Conservation (phyloP, 2,329 filamentous ascomycete genomes). For the Xylariaceae sp. region DNA sequence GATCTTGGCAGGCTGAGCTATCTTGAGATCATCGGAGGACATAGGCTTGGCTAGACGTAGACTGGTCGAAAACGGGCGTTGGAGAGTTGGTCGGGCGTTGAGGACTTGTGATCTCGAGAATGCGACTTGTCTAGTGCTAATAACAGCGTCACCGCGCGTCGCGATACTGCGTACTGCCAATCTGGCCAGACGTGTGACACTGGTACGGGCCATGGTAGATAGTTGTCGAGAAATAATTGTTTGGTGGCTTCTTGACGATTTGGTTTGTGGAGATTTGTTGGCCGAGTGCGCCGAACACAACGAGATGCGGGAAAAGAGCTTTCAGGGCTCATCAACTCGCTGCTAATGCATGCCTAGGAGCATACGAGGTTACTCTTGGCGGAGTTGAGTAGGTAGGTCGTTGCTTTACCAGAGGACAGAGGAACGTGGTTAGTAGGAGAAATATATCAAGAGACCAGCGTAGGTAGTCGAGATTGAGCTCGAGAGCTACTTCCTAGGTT, state of each 20-base stretch:
- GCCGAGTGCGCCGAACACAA: neutral
- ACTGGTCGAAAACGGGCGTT: slow-evolving; percentile 43
- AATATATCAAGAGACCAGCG: too few species aligned
- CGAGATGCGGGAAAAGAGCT: neutral
- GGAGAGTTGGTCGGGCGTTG: slow-evolving; percentile 3
- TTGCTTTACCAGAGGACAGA: neutral
- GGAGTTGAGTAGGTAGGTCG: neutral
- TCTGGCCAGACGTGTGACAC: slow-evolving; percentile 48
- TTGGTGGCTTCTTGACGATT: neutral
- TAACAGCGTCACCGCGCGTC: slow-evolving; percentile 17
- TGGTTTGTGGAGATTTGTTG: neutral
- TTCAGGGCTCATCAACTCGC: slow-evolving; percentile 5
- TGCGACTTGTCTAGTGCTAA: slow-evolving; percentile 33
- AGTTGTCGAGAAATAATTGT: neutral
- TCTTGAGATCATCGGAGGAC: slow-evolving; percentile 45
- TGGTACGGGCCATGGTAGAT: slow-evolving; percentile 42
- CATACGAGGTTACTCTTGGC: too few species aligned
- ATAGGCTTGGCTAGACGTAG: slow-evolving; percentile 48
- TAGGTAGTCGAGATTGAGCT: too few species aligned
- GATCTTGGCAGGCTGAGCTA: slow-evolving; percentile 63
- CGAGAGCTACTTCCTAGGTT: too few species aligned
- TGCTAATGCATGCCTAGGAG: slow-evolving; percentile 13
- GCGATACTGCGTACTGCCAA: slow-evolving; percentile 44
- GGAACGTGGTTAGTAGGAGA: too few species aligned
- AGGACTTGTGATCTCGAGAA: slow-evolving; percentile 28